phyloP scores from a whole-genome alignment of 805 yeast species.

The Candida parachauliodes region DNA sequence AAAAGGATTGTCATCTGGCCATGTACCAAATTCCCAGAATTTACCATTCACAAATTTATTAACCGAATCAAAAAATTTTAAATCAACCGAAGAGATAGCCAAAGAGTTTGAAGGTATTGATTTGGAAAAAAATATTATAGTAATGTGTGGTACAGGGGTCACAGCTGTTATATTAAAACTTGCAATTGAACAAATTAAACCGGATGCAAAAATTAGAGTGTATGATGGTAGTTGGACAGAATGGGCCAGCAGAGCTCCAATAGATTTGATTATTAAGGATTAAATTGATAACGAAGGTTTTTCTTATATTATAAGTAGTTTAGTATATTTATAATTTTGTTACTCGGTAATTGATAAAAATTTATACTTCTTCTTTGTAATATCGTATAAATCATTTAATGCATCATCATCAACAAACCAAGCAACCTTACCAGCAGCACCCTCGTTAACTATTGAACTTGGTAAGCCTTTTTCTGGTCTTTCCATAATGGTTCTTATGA shows the following conservation, averaged over 20 bases:
- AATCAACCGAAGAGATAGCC: constrained; percentile 43
- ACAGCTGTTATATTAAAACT: constrained; percentile 84
- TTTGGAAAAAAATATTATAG: constrained; percentile 62
- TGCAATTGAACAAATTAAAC: constrained; percentile 47
- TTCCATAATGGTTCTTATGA: constrained; percentile 87
- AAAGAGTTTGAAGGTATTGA: constrained; percentile 39
- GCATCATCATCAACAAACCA: constrained; percentile 98
- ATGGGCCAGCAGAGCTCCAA: constrained; percentile 75
- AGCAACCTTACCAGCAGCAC: constrained; percentile 93
- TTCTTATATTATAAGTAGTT: background rate
- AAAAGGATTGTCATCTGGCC: constrained; percentile 85
- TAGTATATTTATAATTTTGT: background rate
- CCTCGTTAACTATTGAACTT: constrained; percentile 87
- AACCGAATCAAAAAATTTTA: constrained; percentile 43
- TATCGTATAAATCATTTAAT: constrained; percentile 66
- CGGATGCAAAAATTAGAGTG: constrained; percentile 36
- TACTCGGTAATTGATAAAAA: constrained; percentile 33
- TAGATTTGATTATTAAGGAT: constrained; percentile 46
- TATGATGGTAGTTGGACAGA: constrained; percentile 88
- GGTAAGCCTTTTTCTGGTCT: constrained; percentile 97
- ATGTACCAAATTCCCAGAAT: constrained; percentile 75
- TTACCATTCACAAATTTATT: constrained; percentile 71
- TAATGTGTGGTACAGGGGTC: constrained; percentile 96
- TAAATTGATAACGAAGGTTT: too few relatives aligned
- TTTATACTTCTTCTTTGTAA: constrained; percentile 70